These are phyloP conservation scores for Fraxinus floribunda DNA, from an alignment of 305 asterid genomes.

Conservation along the genomic window DNA sequence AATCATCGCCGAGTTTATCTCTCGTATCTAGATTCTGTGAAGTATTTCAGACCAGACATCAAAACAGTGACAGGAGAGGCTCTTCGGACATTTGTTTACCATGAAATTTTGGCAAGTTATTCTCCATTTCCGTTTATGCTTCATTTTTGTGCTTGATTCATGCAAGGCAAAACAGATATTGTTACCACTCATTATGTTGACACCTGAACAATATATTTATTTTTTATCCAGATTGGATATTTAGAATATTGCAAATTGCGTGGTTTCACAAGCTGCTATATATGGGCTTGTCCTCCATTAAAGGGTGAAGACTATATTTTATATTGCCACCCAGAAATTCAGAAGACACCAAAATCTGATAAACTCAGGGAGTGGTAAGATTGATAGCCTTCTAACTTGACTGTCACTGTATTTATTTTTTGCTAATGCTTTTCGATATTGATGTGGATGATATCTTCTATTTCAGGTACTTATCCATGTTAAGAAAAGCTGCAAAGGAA, in stretches of 20 bases:
- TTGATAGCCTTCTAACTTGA: constrained; percentile 14
- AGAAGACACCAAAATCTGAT: constrained; percentile 97
- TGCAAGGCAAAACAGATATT: neutral
- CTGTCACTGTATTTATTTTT: constrained; percentile 1
- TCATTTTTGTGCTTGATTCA: constrained; percentile 10
- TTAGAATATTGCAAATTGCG: constrained; percentile 92
- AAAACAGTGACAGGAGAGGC: constrained; percentile 93
- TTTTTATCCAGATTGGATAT: constrained; percentile 78
- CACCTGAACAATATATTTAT: constrained; percentile 13
- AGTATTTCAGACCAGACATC: constrained; percentile 98
- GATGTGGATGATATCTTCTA: constrained; percentile 27
- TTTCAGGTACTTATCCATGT: constrained; percentile 93
- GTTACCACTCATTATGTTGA: neutral
- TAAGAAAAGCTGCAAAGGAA: constrained; percentile 86
- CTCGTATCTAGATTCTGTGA: constrained; percentile 93
- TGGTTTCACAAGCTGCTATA: constrained; percentile 97
- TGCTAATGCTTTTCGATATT: constrained; percentile 17
- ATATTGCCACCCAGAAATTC: constrained; percentile 99
- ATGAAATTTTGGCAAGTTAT: constrained; percentile 84
- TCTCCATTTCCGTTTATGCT: constrained; percentile 13
- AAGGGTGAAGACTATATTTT: constrained; percentile 98
- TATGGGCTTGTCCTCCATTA: constrained; percentile 99
- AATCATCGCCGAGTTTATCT: constrained; percentile 98
- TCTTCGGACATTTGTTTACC: constrained; percentile 96
- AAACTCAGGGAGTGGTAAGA: constrained; percentile 96